These are phyloP conservation scores for Pelargonium australe DNA, from an alignment of 441 rosid species.

Conservation along the genomic window DNA sequence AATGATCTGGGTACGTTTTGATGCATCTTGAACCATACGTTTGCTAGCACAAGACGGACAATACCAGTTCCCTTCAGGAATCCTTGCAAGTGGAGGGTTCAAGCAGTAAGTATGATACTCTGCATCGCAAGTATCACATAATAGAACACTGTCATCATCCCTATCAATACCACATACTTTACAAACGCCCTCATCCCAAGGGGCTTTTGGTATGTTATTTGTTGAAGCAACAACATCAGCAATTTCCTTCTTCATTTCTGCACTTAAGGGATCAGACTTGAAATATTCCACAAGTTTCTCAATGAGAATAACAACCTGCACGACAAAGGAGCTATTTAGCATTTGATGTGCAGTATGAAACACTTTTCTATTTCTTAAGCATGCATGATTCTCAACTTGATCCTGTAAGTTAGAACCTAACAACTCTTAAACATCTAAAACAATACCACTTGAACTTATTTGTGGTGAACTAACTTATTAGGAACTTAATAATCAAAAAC, in stretches of 20 bases:
- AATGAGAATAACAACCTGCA: constrained; percentile 68
- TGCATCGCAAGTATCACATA: constrained; percentile 95
- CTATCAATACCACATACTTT: constrained; percentile 95
- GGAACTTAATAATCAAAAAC: not conserved
- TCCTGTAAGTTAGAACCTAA: not conserved
- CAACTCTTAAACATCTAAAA: not conserved
- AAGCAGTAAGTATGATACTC: constrained; percentile 98
- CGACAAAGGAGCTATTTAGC: constrained; percentile 22
- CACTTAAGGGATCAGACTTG: constrained; percentile 47
- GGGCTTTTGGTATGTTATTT: constrained; percentile 80
- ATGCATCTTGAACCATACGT: constrained; percentile 42
- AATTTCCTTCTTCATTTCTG: constrained; percentile 64
- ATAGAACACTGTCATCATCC: constrained; percentile 94
- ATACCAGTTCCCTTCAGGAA: constrained; percentile 98
- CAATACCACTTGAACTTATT: not conserved
- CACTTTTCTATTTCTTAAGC: not conserved
- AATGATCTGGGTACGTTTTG: constrained; percentile 37
- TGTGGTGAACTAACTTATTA: constrained; percentile 4
- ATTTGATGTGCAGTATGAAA: not conserved
- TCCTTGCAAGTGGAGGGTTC: constrained; percentile 91
- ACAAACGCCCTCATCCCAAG: constrained; percentile 99
- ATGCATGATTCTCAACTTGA: not conserved
- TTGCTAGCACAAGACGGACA: constrained; percentile 82
- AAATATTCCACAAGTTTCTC: constrained; percentile 55
- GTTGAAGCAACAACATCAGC: constrained; percentile 54